Base-by-base conservation (phyloP, 140 eudicot genomes). In the Ambrosia hybrid region DNA sequence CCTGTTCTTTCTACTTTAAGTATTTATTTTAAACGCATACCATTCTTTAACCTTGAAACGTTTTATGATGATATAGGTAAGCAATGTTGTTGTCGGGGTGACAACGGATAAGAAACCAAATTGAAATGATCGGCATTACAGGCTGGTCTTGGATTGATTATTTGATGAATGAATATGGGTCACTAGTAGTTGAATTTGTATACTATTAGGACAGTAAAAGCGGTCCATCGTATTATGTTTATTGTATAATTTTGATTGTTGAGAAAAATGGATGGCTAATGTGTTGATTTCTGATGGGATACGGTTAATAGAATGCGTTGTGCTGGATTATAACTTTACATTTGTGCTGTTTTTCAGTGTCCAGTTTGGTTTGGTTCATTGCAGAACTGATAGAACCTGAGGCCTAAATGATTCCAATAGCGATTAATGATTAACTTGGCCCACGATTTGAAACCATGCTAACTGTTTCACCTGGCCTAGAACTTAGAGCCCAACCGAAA, bases 41-140 rank as follows among this genome's bases (percentile, higher is more conserved):
- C 30, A 12, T 45, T 6, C 1, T 60, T 61, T 26, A 68, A 43
- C n/a, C 36, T 68, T 51, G 30, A 6, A 10, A 56, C 55, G 6
- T 60, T 70, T 62, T 51, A 45, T 72, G 26, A 45, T 65, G 37
- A 73, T 48, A 1, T 60, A 91, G 97, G 95, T 91, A 69, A 91
- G 89, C 86, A 91, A 91, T 49, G 92, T 91, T 13, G 97, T 88
- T 8, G 92, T 91, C 58, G 97, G 97, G 30, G 88, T 91, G 52
- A 91, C 97, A 4, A 83, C 87, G 2, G 91, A 81, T 63, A 88
- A 83, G 85, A 88, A 85, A 75, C 66, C 75, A 58, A 41, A 10
- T 8, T 79, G 67, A 79, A 66, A 78, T 6, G 34, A 10, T 62
- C 16, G 72, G 45, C 15, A 34, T 15, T 55, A 34, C 61, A 26